Evolutionary conservation across 179 eudicot genomes (phyloP), one percentile per base, ranked within the genome.

Genomic region (Vitellaria paradoxa): DNA sequence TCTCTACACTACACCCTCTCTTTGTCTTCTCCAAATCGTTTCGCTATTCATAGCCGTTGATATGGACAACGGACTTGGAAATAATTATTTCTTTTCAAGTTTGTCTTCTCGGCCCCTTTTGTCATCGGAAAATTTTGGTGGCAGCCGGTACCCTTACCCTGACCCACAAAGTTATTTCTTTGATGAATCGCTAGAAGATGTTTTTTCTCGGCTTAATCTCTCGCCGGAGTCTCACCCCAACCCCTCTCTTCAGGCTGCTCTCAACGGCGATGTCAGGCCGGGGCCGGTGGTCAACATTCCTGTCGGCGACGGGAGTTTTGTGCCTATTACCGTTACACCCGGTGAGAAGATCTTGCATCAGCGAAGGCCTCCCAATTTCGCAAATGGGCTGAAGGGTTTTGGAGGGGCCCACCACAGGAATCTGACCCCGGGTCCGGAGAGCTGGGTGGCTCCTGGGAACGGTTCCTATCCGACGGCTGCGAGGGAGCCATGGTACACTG

Each of bases 321-420:
- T 17, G 46, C 7, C 40, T 14, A n/a, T 13, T 65, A 1, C 45
- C 8, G 9, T 24, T 26, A 0, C 20, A 30, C 2, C 17, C 45
- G 4, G 7, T 30, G 68, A 1, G n/a, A 30, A 30, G 7, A 7
- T 8, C 55, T 65, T 65, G 42, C 20, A 52, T 12, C 11, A 10
- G 61, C 9, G 23, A 30, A 62, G 14, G 56, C 13, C 11, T 61
- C 45, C 9, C 11, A 23, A 21, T 7, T 42, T 7, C 13, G 45
- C n/a, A 20, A 21, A 62, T 65, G 57, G 69, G 3, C 59, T 9
- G 57, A 47, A 62, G 77, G 46, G 77, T 63, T 62, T 74, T 21
- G 42, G 53, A 11, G 77, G 77, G 45, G 9, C 77, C 37, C 37
- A 23, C 37, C 37, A 23, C 77, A 9, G 59, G 11, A 47, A 74